Evolutionary conservation across 2,329 filamentous ascomycete genomes (phyloP).

Genomic region (Alternaria infectoria): DNA sequence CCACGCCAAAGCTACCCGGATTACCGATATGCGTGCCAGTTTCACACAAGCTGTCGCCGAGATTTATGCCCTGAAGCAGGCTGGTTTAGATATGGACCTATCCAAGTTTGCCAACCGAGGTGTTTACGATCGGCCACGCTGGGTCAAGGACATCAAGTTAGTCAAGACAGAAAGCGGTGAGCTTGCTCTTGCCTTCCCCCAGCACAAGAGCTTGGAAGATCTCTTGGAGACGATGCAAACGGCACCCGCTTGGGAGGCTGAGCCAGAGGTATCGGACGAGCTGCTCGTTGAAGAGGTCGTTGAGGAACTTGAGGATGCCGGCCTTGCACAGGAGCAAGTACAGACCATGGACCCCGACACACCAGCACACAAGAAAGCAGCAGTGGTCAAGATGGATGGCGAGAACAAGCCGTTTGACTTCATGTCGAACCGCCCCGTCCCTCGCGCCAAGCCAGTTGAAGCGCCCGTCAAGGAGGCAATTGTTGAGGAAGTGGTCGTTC

Average conservation of each 20-base stretch:
- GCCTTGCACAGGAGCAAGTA: constrained; percentile 12
- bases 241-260: constrained; percentile 24
- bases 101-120: constrained; percentile 35
- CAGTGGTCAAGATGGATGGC: constrained; percentile 35
- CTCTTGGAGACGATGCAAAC: constrained; percentile 33
- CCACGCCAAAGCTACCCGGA: constrained; percentile 18
- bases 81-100: constrained; percentile 34
- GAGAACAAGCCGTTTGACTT: constrained; percentile 45
- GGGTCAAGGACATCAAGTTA: constrained; percentile 39
- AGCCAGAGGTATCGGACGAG: constrained; percentile 19
- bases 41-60: constrained; percentile 65
- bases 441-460: constrained; percentile 30
- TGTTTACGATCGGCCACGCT: constrained; percentile 33
- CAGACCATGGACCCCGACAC: constrained; percentile 38
- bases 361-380: constrained; percentile 31
- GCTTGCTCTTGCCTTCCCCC: constrained; percentile 30
- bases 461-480: constrained; percentile 49
- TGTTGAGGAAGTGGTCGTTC: constrained; percentile 17
- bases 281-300: constrained; percentile 26
- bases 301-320: constrained; percentile 18
- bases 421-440: constrained; percentile 45
- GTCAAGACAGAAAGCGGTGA: constrained; percentile 25
- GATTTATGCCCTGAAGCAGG: constrained; percentile 54
- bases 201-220: constrained; percentile 21
- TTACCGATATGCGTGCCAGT: constrained; percentile 40